Percentiles rank a stretch among this genome's conserved stretches.
phyloP scores from a whole-genome alignment of 371 early-diverging fungal species.

The Cokeromyces recurvatus region DNA sequence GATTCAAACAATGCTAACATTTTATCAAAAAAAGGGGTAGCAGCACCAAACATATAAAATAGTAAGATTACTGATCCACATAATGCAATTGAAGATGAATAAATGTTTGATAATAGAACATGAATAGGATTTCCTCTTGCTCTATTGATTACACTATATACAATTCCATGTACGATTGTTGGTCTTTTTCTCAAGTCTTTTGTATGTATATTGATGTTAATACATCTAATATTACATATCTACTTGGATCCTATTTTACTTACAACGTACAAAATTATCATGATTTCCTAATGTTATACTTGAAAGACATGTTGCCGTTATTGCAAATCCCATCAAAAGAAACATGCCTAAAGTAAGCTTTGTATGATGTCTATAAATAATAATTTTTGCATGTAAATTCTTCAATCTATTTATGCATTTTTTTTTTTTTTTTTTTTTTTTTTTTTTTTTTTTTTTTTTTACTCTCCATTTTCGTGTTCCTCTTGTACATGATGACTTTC shows the following conservation, averaged over 20 bases:
- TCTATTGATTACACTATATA: slow-evolving; percentile 41
- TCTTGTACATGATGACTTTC: slow-evolving; percentile 39
- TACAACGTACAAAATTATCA: slow-evolving; percentile 54
- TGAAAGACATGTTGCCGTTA: slow-evolving; percentile 47
- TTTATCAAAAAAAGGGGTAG: slow-evolving; percentile 42
- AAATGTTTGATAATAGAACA: slow-evolving; percentile 32
- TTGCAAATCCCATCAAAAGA: slow-evolving; percentile 34
- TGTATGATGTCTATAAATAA: neutral
- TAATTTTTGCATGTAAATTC: too few species aligned
- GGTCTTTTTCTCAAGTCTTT: slow-evolving; percentile 30
- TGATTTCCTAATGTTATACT: slow-evolving; percentile 53
- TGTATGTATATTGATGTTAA: neutral
- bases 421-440: neutral
- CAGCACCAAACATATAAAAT: slow-evolving; percentile 21
- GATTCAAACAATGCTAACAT: slow-evolving; percentile 51
- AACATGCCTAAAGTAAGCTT: slow-evolving; percentile 32
- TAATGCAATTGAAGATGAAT: slow-evolving; percentile 28
- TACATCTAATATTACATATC: neutral
- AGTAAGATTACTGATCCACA: slow-evolving; percentile 24
- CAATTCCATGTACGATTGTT: slow-evolving; percentile 40
- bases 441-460: slow-evolving; percentile 2
- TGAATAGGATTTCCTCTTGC: slow-evolving; percentile 30
- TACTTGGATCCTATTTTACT: too few species aligned
- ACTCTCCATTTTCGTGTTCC: slow-evolving; percentile 27
- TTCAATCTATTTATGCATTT: too few species aligned